These are phyloP conservation scores for Aspergillus coremiiformis DNA, from an alignment of 495 filamentous ascomycete species.

Conservation along the genomic window DNA sequence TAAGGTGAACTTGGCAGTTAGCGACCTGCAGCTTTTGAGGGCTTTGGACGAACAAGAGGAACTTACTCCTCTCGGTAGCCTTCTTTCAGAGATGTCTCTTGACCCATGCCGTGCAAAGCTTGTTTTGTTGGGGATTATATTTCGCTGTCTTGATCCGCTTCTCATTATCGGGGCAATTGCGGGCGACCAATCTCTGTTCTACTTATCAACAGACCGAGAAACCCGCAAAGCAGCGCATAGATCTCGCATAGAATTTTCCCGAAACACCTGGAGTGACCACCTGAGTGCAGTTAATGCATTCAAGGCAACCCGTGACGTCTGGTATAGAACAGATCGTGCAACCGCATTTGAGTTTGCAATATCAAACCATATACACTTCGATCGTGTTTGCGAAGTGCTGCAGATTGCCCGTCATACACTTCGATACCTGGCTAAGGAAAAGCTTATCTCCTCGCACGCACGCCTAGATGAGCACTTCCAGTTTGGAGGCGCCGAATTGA, in stretches of 20 bases:
- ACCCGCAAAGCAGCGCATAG: constrained; percentile 21
- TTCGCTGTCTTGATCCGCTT: constrained; percentile 55
- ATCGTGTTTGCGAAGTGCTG: constrained; percentile 1
- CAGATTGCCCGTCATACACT: background rate
- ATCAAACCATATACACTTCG: constrained; percentile 6
- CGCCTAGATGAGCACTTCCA: constrained; percentile 22
- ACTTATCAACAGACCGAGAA: constrained; percentile 21
- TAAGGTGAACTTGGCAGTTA: constrained; percentile 39
- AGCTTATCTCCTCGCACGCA: constrained; percentile 11
- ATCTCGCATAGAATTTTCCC: constrained; percentile 31
- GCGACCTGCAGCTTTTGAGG: constrained; percentile 36
- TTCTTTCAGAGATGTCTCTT: constrained; percentile 42
- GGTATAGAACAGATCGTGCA: constrained; percentile 19
- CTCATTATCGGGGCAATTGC: constrained; percentile 44
- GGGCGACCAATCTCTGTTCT: constrained; percentile 37
- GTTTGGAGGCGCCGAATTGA: constrained; percentile 39
- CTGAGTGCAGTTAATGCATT: constrained; percentile 47
- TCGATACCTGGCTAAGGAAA: background rate
- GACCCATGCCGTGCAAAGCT: constrained; percentile 49
- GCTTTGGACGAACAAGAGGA: constrained; percentile 45
- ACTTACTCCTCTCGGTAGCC: constrained; percentile 45
- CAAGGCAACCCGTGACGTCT: constrained; percentile 31
- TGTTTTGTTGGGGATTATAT: constrained; percentile 52
- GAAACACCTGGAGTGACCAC: constrained; percentile 44
- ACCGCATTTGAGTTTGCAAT: constrained; percentile 24